Percentiles rank a stretch among this genome's conserved stretches.
Evolutionary conservation across 2,329 filamentous ascomycete species (phyloP).

Genomic region (Fusarium pseudocircinatum): DNA sequence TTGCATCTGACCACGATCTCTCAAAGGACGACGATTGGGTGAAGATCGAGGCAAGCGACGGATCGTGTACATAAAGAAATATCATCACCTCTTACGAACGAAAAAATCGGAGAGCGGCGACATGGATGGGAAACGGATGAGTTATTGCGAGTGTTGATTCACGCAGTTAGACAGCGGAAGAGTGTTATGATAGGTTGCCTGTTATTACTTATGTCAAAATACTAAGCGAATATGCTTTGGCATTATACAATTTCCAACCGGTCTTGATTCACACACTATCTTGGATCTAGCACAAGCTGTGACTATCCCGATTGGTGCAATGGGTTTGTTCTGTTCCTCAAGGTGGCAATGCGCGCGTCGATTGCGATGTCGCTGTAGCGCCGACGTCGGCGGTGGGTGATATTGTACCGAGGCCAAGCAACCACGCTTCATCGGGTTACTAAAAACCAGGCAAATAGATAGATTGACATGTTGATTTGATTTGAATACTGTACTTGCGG

Average conservation of each 20-base stretch:
- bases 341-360: not conserved
- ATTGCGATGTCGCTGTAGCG: slow-evolving; percentile 2
- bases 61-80: slow-evolving; percentile 40
- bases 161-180: slow-evolving; percentile 35
- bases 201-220: slow-evolving; percentile 36
- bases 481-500: not conserved
- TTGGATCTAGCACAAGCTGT: too few species aligned
- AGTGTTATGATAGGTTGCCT: slow-evolving; percentile 41
- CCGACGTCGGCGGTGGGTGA: slow-evolving; percentile 5
- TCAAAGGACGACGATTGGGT: not conserved
- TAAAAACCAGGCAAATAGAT: not conserved
- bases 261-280: not conserved
- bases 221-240: slow-evolving; percentile 20
- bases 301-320: not conserved
- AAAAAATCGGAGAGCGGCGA: slow-evolving; percentile 21
- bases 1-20: not conserved
- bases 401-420: not conserved
- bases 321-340: not conserved
- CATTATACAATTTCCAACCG: not conserved
- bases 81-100: slow-evolving; percentile 37
- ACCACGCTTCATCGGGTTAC: not conserved
- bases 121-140: slow-evolving; percentile 16
- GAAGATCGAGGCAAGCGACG: slow-evolving; percentile 17
- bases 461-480: not conserved
- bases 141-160: slow-evolving; percentile 17